Conservation (phyloP, 2,329 filamentous ascomycete species). For the Xylaria sp. region DNA sequence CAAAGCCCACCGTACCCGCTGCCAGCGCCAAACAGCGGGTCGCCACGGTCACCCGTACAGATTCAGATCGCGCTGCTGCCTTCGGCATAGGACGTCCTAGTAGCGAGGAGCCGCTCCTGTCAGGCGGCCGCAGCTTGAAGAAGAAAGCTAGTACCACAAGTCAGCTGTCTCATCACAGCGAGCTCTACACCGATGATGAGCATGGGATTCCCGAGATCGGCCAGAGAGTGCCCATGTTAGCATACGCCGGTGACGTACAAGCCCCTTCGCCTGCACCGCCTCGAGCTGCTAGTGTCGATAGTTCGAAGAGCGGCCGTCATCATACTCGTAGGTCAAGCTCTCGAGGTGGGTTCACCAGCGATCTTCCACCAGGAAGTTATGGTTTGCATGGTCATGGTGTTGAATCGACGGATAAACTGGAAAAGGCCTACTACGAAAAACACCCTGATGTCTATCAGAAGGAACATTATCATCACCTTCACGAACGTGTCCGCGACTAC, state of each 20-base stretch:
- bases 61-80: constrained; percentile 86
- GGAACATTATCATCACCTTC: constrained; percentile 69
- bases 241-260: constrained; percentile 92
- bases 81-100: constrained; percentile 80
- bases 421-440: constrained; percentile 92
- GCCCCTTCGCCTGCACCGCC: constrained; percentile 86
- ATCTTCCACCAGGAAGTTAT: constrained; percentile 86
- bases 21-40: constrained; percentile 86
- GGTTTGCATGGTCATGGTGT: constrained; percentile 90
- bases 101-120: constrained; percentile 61
- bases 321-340: constrained; percentile 79
- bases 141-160: constrained; percentile 69
- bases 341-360: constrained; percentile 68
- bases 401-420: constrained; percentile 79
- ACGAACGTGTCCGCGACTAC: constrained; percentile 73
- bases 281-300: constrained; percentile 51
- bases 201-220: constrained; percentile 94
- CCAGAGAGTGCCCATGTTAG: constrained; percentile 91
- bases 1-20: constrained; percentile 84
- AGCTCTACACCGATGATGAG: constrained; percentile 72
- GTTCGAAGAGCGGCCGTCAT: constrained; percentile 57
- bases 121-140: constrained; percentile 63
- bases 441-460: constrained; percentile 85
- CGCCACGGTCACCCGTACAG: constrained; percentile 85
- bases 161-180: constrained; percentile 60